Conservation (phyloP, 495 filamentous ascomycete species). For the Penicillium lagena region DNA sequence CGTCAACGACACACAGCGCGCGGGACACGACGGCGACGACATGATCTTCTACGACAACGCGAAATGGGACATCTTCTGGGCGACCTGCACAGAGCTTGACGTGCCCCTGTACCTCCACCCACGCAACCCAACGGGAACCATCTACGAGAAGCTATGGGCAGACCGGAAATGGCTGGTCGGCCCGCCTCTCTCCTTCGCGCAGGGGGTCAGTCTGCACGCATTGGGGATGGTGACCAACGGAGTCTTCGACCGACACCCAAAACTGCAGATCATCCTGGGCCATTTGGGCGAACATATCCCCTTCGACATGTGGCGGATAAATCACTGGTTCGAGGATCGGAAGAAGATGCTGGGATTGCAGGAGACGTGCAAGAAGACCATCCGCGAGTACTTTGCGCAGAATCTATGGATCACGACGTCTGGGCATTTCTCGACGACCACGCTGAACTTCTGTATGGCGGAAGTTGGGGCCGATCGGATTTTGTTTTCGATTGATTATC, state of each 20-base stretch:
- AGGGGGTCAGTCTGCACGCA: constrained; percentile 42
- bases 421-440: constrained; percentile 53
- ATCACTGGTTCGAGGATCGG: constrained; percentile 51
- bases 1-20: constrained; percentile 51
- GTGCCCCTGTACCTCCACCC: constrained; percentile 62
- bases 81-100: constrained; percentile 47
- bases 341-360: constrained; percentile 35
- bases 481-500: constrained; percentile 47
- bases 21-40: constrained; percentile 42
- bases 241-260: constrained; percentile 43
- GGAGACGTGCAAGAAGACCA: constrained; percentile 44
- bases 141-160: constrained; percentile 45
- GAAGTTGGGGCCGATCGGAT: constrained; percentile 39
- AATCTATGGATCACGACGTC: constrained; percentile 63
- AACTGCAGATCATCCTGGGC: constrained; percentile 57
- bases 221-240: constrained; percentile 49
- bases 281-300: constrained; percentile 62
- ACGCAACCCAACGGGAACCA: constrained; percentile 38
- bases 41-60: constrained; percentile 55
- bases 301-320: constrained; percentile 56
- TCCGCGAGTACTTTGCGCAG: constrained; percentile 50
- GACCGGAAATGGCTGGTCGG: constrained; percentile 44
- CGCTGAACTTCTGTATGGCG: constrained; percentile 42
- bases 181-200: constrained; percentile 40
- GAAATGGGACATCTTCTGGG: constrained; percentile 54